phyloP scores from a whole-genome alignment of 106 monocot genomes.

The Gastrodia elata region DNA sequence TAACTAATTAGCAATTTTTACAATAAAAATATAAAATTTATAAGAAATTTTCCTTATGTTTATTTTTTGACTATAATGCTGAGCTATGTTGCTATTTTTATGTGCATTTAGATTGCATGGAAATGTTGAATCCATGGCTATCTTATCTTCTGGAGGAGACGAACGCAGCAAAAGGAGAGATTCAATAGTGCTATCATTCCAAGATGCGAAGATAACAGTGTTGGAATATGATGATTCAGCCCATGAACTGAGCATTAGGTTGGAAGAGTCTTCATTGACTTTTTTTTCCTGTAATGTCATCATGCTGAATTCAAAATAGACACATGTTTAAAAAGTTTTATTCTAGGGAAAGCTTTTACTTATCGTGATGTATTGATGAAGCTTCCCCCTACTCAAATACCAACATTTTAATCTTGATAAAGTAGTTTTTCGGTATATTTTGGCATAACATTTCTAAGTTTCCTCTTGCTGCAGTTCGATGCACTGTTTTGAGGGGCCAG shows the following conservation, averaged over 20 bases:
- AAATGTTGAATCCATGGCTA: constrained; percentile 71
- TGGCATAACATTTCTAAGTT: neutral
- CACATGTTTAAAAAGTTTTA: neutral
- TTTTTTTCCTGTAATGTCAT: neutral
- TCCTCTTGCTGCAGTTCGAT: constrained; percentile 62
- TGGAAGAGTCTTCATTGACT: constrained; percentile 1
- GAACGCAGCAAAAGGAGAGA: constrained; percentile 65
- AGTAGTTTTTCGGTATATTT: neutral
- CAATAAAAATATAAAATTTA: neutral
- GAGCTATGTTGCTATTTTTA: neutral
- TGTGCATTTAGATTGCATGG: constrained; percentile 68
- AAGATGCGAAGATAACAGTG: constrained; percentile 78
- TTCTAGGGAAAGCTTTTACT: neutral
- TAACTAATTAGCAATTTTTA: neutral
- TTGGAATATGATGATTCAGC: constrained; percentile 75
- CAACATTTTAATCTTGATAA: neutral
- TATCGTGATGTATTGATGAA: neutral
- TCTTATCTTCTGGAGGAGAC: constrained; percentile 59
- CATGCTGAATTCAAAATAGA: neutral
- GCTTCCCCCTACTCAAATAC: neutral
- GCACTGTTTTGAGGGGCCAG: constrained; percentile 98
- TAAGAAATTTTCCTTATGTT: neutral
- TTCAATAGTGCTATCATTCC: constrained; percentile 67
- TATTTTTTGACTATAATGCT: neutral
- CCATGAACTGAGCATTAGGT: constrained; percentile 72